Conservation (phyloP, 2,329 filamentous ascomycete species). For the Apiospora rasikravindrae region DNA sequence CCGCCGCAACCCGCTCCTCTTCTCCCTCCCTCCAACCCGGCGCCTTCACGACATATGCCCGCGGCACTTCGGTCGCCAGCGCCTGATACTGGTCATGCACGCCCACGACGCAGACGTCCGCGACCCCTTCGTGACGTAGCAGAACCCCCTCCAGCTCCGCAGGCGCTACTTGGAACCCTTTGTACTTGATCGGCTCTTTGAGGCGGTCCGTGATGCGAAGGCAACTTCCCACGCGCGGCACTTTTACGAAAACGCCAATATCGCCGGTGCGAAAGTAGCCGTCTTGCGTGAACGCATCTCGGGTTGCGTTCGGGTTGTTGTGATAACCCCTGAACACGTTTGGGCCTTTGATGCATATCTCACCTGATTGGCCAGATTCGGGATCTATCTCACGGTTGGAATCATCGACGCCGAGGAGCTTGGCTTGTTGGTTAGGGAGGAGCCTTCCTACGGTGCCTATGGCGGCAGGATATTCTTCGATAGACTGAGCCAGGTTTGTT, state of each 20-base stretch:
- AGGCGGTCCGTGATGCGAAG: slow-evolving; percentile 58
- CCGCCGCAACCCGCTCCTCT: slow-evolving; percentile 1
- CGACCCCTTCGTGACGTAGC: slow-evolving; percentile 53
- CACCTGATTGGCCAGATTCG: slow-evolving; percentile 55
- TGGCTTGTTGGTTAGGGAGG: not conserved
- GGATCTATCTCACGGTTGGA: not conserved
- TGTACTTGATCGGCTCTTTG: slow-evolving; percentile 71
- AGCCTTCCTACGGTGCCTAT: not conserved
- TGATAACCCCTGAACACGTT: slow-evolving; percentile 81
- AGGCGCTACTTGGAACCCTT: slow-evolving; percentile 62
- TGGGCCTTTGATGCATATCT: slow-evolving; percentile 75
- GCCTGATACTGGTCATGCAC: slow-evolving; percentile 49
- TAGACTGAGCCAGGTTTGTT: not conserved
- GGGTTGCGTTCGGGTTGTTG: slow-evolving; percentile 70
- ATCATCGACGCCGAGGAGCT: not conserved
- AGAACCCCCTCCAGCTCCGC: slow-evolving; percentile 57
- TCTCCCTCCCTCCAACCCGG: not conserved
- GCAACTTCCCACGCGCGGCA: not conserved
- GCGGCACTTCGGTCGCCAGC: slow-evolving; percentile 63
- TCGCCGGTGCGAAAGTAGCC: slow-evolving; percentile 78
- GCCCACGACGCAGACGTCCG: slow-evolving; percentile 72
- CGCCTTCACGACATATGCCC: slow-evolving; percentile 65
- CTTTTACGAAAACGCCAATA: slow-evolving; percentile 69
- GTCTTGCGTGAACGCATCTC: slow-evolving; percentile 56
- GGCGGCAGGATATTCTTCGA: not conserved